A percentile compares a stretch with the other conserved stretches of the same genome.
phyloP scores from a whole-genome alignment of 2,329 filamentous ascomycete species.

The Fragosphaeria purpurea region DNA sequence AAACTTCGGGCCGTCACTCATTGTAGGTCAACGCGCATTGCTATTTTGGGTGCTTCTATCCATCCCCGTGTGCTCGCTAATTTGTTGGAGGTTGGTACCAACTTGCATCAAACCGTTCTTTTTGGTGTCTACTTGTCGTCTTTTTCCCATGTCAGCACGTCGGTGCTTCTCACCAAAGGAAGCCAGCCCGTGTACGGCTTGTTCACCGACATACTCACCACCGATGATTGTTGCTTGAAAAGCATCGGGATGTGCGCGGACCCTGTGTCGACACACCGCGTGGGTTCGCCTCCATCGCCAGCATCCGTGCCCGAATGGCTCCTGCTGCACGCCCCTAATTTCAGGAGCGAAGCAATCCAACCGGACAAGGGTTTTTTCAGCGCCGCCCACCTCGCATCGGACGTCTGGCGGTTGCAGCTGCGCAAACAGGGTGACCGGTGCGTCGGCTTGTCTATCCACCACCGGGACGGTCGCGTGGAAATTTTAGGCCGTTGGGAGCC shows the following conservation, averaged over 20 bases:
- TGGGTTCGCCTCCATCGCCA: not conserved
- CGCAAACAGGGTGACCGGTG: slow-evolving; percentile 1
- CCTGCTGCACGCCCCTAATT: not conserved
- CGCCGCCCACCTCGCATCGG: not conserved
- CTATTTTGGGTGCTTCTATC: not conserved
- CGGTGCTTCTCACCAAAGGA: not conserved
- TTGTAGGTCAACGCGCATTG: not conserved
- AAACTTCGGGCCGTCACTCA: not conserved
- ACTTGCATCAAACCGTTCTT: not conserved
- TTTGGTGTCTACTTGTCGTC: not conserved
- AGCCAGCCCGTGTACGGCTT: not conserved
- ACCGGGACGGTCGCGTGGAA: not conserved
- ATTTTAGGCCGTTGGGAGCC: slow-evolving; percentile 6
- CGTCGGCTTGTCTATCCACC: slow-evolving; percentile 3
- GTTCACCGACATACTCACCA: slow-evolving; percentile 1
- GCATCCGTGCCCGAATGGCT: not conserved
- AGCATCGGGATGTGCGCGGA: slow-evolving; percentile 1
- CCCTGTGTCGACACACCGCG: not conserved
- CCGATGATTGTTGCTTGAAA: not conserved
- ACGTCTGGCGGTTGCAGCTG: slow-evolving; percentile 1
- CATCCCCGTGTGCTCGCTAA: not conserved
- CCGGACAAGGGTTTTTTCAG: not conserved
- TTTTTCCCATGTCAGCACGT: not conserved
- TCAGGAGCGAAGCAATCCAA: too few species aligned
- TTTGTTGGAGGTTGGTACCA: not conserved